Base-by-base conservation (phyloP, 2,329 filamentous ascomycete species). In the Cladophialophora chaetospira region DNA sequence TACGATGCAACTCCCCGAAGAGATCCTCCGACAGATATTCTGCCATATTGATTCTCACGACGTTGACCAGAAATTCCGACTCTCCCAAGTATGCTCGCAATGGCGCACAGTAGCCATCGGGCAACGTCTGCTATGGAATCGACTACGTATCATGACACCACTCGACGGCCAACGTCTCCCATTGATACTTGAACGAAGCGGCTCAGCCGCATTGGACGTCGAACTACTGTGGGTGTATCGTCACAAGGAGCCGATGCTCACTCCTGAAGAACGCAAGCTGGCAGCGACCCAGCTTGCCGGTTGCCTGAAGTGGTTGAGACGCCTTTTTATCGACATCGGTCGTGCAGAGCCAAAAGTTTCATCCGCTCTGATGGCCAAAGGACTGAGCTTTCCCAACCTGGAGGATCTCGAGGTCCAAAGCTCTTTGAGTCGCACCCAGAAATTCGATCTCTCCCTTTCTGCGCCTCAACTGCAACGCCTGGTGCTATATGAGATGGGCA, bases 21-120 rank as follows among this genome's bases (percentile, higher is more conserved):
- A 44, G 3, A 3, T 44, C 15, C 19, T 44, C 23, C 9, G 19
- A n/a, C 42, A 44, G 42, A 44, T 44, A 25, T 44, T 44, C 42
- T 9, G 23, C 17, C 11, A 44, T 13, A 15, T 44, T 13, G 42
- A 44, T 13, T 11, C 42, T 13, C 42, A 44, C 23, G n/a, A n/a
- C 42, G 23, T 44, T n/a, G 42, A 44, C 23, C 42, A 44, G 42
- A 44, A 44, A 44, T 44, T 44, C 42, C 13, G 42, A 4, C 42
- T 44, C 10, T 44, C 42, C 4, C 42, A 44, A 28, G 42, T 44
- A 13, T 44, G 42, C 23, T 44, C 42, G 11, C 19, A 28, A 44
- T 44, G 42, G 42, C 42, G 42, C 42, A 44, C 9, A 23, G 42
- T 13, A 9, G 42, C 42, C n/a, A 19, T 44, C 9, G n/a, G 23